phyloP scores from a whole-genome alignment of 2,329 filamentous ascomycete genomes.

The Ophiostoma fasciatum region DNA sequence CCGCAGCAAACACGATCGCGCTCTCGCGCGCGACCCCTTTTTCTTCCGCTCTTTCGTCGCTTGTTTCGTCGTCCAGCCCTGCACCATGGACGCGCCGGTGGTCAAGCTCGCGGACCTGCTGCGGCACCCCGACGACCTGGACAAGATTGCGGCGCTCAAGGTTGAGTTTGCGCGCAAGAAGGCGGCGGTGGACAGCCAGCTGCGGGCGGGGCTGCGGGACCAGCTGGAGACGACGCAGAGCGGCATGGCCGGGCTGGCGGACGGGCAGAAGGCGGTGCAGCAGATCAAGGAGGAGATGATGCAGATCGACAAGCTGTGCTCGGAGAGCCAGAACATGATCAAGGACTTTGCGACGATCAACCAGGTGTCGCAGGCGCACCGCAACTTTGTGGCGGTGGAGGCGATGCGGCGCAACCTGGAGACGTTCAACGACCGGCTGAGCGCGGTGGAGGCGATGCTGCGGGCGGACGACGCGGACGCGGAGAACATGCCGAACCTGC shows the following conservation, averaged over 20 bases:
- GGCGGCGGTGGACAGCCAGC: conserved; percentile 73
- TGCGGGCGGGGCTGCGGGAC: conserved; percentile 74
- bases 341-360: conserved; percentile 91
- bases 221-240: conserved; percentile 90
- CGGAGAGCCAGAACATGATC: conserved; percentile 95
- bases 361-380: conserved; percentile 80
- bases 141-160: conserved; percentile 84
- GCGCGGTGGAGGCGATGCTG: conserved; percentile 63
- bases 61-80: no score
- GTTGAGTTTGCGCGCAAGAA: conserved; percentile 93
- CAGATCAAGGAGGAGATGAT: conserved; percentile 97
- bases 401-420: conserved; percentile 86
- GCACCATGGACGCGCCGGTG: conserved; percentile 49
- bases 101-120: conserved; percentile 86
- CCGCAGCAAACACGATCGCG: no score
- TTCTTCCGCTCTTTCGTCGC: no score
- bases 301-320: conserved; percentile 94
- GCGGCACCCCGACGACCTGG: conserved; percentile 88
- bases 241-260: conserved; percentile 76
- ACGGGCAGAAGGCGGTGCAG: conserved; percentile 82
- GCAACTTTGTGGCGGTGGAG: conserved; percentile 90
- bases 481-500: conserved; percentile 82
- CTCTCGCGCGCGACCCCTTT: no score
- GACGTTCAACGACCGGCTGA: conserved; percentile 66
- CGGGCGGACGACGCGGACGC: conserved; percentile 70